Conservation (phyloP, 306 rosid genomes). For the Prunus davidiana region DNA sequence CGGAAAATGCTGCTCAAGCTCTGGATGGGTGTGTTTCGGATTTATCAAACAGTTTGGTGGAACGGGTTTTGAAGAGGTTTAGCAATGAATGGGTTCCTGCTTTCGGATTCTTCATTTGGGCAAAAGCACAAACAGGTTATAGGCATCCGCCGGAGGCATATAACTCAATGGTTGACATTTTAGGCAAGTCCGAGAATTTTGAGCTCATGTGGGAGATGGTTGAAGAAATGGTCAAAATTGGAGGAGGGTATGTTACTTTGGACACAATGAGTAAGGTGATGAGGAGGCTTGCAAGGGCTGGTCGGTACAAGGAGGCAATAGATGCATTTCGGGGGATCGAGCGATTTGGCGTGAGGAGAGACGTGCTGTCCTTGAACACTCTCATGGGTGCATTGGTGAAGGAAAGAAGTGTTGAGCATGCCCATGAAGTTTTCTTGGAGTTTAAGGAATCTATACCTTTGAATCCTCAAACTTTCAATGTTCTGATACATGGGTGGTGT, state of each 20-base stretch:
- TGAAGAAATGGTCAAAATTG: slow-evolving; percentile 50
- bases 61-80: slow-evolving; percentile 63
- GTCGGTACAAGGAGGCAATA: slow-evolving; percentile 48
- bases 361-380: slow-evolving; percentile 41
- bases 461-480: slow-evolving; percentile 47
- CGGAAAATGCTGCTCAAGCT: slow-evolving; percentile 42
- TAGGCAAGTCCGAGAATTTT: slow-evolving; percentile 52
- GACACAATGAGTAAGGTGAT: slow-evolving; percentile 58
- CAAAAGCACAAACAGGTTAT: slow-evolving; percentile 66
- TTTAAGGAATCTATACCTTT: slow-evolving; percentile 45
- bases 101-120: slow-evolving; percentile 72
- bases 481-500: slow-evolving; percentile 83
- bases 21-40: slow-evolving; percentile 31
- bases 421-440: slow-evolving; percentile 51
- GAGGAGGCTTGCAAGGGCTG: slow-evolving; percentile 57
- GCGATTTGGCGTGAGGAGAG: slow-evolving; percentile 45
- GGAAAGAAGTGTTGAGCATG: slow-evolving; percentile 60
- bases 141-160: slow-evolving; percentile 48
- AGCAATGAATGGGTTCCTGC: slow-evolving; percentile 60
- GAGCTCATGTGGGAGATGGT: slow-evolving; percentile 62
- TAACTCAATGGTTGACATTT: slow-evolving; percentile 56
- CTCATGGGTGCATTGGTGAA: slow-evolving; percentile 73
- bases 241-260: slow-evolving; percentile 50
- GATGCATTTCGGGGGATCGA: slow-evolving; percentile 48
- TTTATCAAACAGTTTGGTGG: slow-evolving; percentile 40